These are phyloP conservation scores for Euphorbia peplus DNA, from an alignment of 345 rosid genomes.

Conservation along the genomic window DNA sequence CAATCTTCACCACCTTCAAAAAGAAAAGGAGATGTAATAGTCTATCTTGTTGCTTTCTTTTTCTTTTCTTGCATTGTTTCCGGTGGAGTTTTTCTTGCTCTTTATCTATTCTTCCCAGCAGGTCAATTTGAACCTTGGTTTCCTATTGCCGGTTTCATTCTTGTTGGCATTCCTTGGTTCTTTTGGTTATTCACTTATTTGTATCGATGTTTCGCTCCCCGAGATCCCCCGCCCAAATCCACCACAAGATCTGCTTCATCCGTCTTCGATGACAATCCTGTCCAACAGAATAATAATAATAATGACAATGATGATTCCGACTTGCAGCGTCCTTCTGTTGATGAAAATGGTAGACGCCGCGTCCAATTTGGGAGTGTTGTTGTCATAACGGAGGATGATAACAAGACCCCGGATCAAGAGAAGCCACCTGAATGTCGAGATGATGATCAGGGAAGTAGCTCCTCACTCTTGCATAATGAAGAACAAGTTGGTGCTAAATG, in stretches of 20 bases:
- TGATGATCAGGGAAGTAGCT: constrained; percentile 3
- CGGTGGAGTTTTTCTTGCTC: constrained; percentile 53
- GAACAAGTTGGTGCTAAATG: not conserved
- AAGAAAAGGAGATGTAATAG: constrained; percentile 47
- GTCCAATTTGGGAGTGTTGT: constrained; percentile 51
- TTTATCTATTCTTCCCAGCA: constrained; percentile 41
- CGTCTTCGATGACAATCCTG: not conserved
- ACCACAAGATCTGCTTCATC: not conserved
- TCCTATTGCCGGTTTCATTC: constrained; percentile 45
- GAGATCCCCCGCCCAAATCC: not conserved
- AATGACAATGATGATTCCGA: constrained; percentile 7
- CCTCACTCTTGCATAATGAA: not conserved
- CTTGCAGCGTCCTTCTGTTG: constrained; percentile 6
- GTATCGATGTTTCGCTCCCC: constrained; percentile 45
- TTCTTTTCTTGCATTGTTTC: constrained; percentile 45
- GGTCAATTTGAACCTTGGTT: constrained; percentile 33
- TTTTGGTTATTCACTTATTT: constrained; percentile 61
- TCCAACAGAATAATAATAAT: not conserved
- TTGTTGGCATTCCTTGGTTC: constrained; percentile 64
- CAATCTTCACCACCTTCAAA: not conserved
- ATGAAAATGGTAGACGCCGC: constrained; percentile 29
- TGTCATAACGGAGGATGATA: constrained; percentile 33
- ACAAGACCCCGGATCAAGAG: not conserved
- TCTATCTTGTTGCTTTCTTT: constrained; percentile 37
- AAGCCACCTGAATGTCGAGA: not conserved